A percentile compares a stretch with the other conserved stretches of the same genome.
phyloP scores from a whole-genome alignment of 2,329 filamentous ascomycete genomes.

The Metarhizium anisopliae region DNA sequence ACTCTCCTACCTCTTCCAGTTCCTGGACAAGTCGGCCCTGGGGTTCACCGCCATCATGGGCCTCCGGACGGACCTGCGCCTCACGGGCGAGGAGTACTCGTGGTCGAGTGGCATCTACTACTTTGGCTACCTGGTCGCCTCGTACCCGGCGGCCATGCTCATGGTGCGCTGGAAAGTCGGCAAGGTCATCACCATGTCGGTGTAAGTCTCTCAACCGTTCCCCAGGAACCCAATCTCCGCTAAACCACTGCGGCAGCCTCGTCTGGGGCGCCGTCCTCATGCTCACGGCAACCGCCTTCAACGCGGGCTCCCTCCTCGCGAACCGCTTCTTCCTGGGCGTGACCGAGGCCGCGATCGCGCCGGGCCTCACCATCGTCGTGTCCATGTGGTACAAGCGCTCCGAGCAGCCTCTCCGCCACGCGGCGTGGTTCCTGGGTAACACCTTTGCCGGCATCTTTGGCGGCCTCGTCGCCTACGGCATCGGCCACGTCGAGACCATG shows the following conservation, averaged over 20 bases:
- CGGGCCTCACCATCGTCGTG: slow-evolving; percentile 19
- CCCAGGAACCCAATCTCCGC: no score
- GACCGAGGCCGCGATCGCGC: slow-evolving; percentile 20
- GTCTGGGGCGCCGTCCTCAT: slow-evolving; percentile 33
- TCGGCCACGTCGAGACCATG: slow-evolving; percentile 17
- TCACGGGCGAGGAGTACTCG: slow-evolving; percentile 40
- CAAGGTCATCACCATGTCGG: slow-evolving; percentile 16
- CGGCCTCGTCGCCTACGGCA: slow-evolving; percentile 19
- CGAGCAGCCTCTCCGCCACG: slow-evolving; percentile 20
- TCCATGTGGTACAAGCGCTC: slow-evolving; percentile 26
- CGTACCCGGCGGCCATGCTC: slow-evolving; percentile 15
- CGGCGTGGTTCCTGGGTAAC: slow-evolving; percentile 25
- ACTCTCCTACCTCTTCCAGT: slow-evolving; percentile 49
- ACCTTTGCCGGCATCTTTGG: slow-evolving; percentile 19
- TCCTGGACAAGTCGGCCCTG: slow-evolving; percentile 49
- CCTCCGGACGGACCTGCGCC: slow-evolving; percentile 31
- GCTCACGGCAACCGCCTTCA: slow-evolving; percentile 29
- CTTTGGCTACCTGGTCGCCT: slow-evolving; percentile 35
- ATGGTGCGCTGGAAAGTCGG: slow-evolving; percentile 18
- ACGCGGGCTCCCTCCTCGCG: slow-evolving; percentile 18
- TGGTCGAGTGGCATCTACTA: slow-evolving; percentile 43
- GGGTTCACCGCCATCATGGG: slow-evolving; percentile 43
- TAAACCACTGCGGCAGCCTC: slow-evolving; percentile 5
- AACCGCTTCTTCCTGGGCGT: slow-evolving; percentile 24
- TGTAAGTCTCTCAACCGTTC: slow-evolving; percentile 7